These are phyloP conservation scores for Clohesyomyces aquaticus DNA, from an alignment of 495 filamentous ascomycete genomes.

Conservation along the genomic window DNA sequence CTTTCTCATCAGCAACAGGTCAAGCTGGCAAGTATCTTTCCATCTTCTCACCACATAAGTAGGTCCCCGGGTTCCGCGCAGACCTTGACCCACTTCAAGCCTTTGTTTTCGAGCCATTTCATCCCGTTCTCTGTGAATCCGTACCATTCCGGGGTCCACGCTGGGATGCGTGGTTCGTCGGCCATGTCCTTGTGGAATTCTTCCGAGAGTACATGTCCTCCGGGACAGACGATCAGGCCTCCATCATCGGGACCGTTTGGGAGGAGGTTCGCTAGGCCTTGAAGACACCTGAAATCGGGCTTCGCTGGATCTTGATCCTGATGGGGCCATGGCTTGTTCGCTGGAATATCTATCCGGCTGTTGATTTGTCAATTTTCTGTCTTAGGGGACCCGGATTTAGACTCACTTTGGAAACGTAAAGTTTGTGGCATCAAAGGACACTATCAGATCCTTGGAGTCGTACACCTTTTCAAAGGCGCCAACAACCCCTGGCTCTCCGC, in stretches of 20 bases:
- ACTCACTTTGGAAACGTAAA: constrained; percentile 42
- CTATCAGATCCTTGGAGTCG: constrained; percentile 46
- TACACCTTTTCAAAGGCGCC: constrained; percentile 48
- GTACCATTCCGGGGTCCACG: constrained; percentile 14
- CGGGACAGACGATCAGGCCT: constrained; percentile 14
- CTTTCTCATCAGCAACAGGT: too few species aligned
- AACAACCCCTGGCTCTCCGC: constrained; percentile 49
- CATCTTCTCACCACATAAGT: too few species aligned
- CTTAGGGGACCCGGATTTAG: neutral
- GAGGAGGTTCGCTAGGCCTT: constrained; percentile 9
- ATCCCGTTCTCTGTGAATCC: constrained; percentile 15
- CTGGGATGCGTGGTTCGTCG: constrained; percentile 12
- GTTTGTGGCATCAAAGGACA: constrained; percentile 48
- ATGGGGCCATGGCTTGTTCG: constrained; percentile 17
- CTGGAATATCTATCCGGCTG: constrained; percentile 5
- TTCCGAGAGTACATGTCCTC: constrained; percentile 7
- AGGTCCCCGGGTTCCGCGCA: constrained; percentile 13
- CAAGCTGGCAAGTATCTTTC: too few species aligned
- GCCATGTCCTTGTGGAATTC: constrained; percentile 20
- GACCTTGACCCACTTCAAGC: constrained; percentile 10
- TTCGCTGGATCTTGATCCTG: constrained; percentile 13
- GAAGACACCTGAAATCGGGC: constrained; percentile 10
- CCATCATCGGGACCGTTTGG: constrained; percentile 19
- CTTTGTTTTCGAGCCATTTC: constrained; percentile 12
- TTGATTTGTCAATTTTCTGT: neutral